These are phyloP conservation scores for Boletus tylopilopsis DNA, from an alignment of 768 basidiomycete genomes.

Conservation along the genomic window DNA sequence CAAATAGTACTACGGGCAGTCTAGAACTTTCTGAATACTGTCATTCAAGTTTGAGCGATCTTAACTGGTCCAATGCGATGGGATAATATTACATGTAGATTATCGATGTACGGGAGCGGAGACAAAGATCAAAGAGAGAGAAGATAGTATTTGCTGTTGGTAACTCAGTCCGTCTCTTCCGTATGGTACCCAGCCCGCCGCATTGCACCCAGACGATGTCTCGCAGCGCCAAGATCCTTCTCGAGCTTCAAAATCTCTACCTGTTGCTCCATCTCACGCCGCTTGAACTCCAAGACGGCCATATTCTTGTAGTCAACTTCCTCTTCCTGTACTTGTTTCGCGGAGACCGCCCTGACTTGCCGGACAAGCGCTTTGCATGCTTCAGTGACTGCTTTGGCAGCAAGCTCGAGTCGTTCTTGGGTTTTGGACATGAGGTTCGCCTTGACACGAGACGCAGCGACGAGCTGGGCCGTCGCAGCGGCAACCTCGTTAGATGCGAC, in stretches of 20 bases:
- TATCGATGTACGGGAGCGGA: conserved; percentile 14
- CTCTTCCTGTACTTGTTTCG: conserved; percentile 74
- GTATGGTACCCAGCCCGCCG: conserved; percentile 88
- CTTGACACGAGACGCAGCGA: conserved; percentile 97
- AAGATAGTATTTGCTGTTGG: neutral
- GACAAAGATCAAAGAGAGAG: neutral
- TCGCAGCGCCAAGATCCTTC: conserved; percentile 88
- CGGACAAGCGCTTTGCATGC: conserved; percentile 95
- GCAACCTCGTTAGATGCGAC: conserved; percentile 99
- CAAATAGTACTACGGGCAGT: too few species aligned
- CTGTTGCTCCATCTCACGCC: conserved; percentile 97
- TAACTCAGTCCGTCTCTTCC: conserved; percentile 64
- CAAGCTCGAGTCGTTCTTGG: conserved; percentile 91
- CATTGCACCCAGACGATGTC: conserved; percentile 80
- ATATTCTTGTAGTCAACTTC: conserved; percentile 86
- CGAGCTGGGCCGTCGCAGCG: conserved; percentile 94
- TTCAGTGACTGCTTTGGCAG: conserved; percentile 96
- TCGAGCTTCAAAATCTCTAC: conserved; percentile 97
- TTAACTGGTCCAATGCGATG: neutral
- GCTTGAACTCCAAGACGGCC: conserved; percentile 95
- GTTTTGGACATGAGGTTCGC: conserved; percentile 98
- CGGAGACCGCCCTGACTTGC: conserved; percentile 94
- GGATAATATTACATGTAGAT: conserved; percentile 27
- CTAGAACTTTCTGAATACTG: too few species aligned
- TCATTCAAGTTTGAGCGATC: too few species aligned